A percentile compares a stretch with the other conserved stretches of the same genome.
Evolutionary conservation across 2,329 filamentous ascomycete species (phyloP).

Genomic region (Venturiaceae sp.): DNA sequence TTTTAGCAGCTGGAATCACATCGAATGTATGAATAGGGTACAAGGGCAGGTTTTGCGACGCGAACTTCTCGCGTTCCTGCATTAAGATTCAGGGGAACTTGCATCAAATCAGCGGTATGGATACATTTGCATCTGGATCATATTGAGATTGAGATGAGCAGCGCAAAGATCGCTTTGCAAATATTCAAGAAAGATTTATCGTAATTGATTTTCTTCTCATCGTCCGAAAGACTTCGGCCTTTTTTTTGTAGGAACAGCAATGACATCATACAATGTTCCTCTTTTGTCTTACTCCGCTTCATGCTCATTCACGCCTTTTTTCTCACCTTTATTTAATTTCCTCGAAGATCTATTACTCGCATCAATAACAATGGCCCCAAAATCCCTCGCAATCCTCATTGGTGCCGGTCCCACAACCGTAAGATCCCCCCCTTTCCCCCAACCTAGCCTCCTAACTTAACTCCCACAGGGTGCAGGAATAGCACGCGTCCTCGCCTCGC

Average conservation of each 20-base stretch:
- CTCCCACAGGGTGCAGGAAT: slow-evolving; percentile 40
- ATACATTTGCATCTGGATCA: not conserved
- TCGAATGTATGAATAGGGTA: not conserved
- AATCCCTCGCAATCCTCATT: slow-evolving; percentile 22
- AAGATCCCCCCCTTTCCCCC: not conserved
- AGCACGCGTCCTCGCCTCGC: slow-evolving; percentile 41
- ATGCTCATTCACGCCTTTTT: no score
- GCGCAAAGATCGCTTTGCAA: no score
- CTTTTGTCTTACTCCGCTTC: not conserved
- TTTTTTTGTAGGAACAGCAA: not conserved
- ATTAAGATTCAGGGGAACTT: not conserved
- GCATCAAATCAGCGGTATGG: not conserved
- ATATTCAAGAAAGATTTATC: no score
- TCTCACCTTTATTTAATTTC: no score
- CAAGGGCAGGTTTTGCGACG: not conserved
- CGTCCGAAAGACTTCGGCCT: not conserved
- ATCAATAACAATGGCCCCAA: slow-evolving; percentile 16
- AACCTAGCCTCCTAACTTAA: not conserved
- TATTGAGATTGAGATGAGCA: not conserved
- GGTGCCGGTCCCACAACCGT: slow-evolving; percentile 23
- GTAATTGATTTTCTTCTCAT: no score
- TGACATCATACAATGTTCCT: not conserved
- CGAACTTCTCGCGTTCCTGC: not conserved
- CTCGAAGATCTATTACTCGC: no score
- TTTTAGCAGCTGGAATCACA: not conserved